Conservation (phyloP, 1,284 basidiomycete species). For the Fistulina hepatica region DNA sequence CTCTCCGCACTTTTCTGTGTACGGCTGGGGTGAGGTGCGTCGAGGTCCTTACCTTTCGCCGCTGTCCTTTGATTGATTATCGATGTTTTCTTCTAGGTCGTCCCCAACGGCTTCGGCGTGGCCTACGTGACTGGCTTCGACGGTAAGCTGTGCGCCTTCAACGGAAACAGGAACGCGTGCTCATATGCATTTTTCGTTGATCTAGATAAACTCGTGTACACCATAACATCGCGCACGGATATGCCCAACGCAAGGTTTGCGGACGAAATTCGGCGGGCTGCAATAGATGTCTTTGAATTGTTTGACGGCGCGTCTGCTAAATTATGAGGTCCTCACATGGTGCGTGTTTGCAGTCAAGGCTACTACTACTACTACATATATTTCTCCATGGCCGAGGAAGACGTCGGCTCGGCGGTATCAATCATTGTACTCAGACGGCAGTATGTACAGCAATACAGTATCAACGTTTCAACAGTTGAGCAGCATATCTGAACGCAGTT, state of each 20-base stretch:
- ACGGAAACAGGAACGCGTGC: neutral
- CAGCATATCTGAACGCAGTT: too few relatives aligned
- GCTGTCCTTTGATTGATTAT: conserved; percentile 1
- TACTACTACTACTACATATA: too few relatives aligned
- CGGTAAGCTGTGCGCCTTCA: conserved; percentile 23
- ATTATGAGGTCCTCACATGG: too few relatives aligned
- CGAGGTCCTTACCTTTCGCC: neutral
- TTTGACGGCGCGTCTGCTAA: too few relatives aligned
- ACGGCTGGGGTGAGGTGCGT: conserved; percentile 76
- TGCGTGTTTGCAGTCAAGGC: too few relatives aligned
- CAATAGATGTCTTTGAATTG: conserved; percentile 51
- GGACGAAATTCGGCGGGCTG: conserved; percentile 54
- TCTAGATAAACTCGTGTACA: conserved; percentile 67
- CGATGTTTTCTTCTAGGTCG: conserved; percentile 35
- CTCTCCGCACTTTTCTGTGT: conserved; percentile 68
- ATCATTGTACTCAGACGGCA: too few relatives aligned
- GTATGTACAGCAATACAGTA: too few relatives aligned
- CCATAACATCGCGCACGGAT: conserved; percentile 66
- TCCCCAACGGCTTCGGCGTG: conserved; percentile 70
- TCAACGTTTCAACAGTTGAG: too few relatives aligned
- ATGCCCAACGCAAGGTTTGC: conserved; percentile 66
- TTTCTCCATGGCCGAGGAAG: too few relatives aligned
- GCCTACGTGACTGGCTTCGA: conserved; percentile 71
- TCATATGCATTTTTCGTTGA: neutral
- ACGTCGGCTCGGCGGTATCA: too few relatives aligned